Evolutionary conservation across 2,329 filamentous ascomycete species (phyloP), one percentile per base, ranked within the genome.

Genomic region (Sporothrix euskadiensis): DNA sequence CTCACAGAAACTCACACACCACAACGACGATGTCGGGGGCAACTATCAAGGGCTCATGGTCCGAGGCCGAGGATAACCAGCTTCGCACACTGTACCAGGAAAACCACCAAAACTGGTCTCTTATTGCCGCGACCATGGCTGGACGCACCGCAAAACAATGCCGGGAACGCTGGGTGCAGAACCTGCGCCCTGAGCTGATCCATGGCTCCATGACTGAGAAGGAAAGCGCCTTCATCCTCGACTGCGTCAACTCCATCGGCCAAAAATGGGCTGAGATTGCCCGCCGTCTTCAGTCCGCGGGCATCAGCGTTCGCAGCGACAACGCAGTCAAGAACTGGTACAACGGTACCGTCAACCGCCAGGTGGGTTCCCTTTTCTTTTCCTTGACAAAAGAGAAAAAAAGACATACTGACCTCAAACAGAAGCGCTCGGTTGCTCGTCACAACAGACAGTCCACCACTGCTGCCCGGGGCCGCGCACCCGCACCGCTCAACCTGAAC

Each of bases 311-410:
- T 76, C 91, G 94, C 79, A 97, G 94, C 81, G 94, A 98, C 84
- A 98, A 98, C 79, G 92, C 93, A 39, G 93, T 98, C 76, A 98
- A 98, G 88, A 98, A 98, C 82, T 98, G 94, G 94, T 97, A 93
- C 93, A 97, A 97, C 80, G 94, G 94, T 69, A 93, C 91, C 80
- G 92, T 94, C 87, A 97, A 97, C 83, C 89, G 94, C 79, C 87
- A 91, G 78, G 87, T 85, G 79, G 84, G 90, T 76, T 81, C 3
- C 8, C 8, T 35, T 35, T 35, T 1, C 35, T 35, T 35, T 35
- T 35, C 35, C 26, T 26, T 26, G 26, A 26, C 26, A 26, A 26
- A 26, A 26, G 26, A 26, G 26, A 35, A 35, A 35, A 35, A 1
- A 35, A 5, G 35, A 19, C 14, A 39, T 8, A 49, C 57, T 63